These are phyloP conservation scores for Malus hybrid DNA, from an alignment of 331 rosid species.

Conservation along the genomic window DNA sequence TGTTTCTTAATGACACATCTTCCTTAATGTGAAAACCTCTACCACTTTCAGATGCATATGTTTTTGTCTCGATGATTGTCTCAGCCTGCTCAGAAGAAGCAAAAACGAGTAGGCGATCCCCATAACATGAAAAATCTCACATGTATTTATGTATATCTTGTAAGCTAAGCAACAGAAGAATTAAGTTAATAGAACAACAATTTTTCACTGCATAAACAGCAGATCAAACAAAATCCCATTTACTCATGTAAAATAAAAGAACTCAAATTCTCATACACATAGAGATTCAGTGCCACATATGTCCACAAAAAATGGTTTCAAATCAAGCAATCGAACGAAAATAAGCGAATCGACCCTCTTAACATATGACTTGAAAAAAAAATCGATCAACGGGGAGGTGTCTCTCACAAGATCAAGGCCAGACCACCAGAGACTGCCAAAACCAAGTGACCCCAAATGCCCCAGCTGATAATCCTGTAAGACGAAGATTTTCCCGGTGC, in stretches of 20 bases:
- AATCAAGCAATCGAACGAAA: conserved; percentile 35
- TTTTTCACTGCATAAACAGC: neutral
- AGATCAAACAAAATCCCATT: conserved; percentile 16
- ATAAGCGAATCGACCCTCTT: conserved; percentile 26
- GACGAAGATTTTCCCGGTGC: conserved; percentile 45
- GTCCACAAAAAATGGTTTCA: conserved; percentile 61
- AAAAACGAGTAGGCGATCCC: neutral
- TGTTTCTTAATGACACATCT: neutral
- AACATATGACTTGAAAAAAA: conserved; percentile 24
- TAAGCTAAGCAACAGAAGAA: neutral
- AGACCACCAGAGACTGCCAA: conserved; percentile 46
- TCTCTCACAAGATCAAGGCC: conserved; percentile 44
- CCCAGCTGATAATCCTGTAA: conserved; percentile 40
- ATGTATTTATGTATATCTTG: neutral
- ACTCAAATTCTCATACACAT: conserved; percentile 38
- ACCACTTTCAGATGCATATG: neutral
- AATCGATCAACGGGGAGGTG: neutral
- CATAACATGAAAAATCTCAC: neutral
- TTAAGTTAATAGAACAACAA: neutral
- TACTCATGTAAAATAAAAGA: conserved; percentile 8
- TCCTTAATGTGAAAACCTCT: neutral
- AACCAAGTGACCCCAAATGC: conserved; percentile 42
- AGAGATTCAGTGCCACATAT: conserved; percentile 39
- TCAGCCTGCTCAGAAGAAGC: neutral
- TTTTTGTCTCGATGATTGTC: too few species aligned